phyloP scores from a whole-genome alignment of 345 rosid genomes.

The Euphorbia peplus region DNA sequence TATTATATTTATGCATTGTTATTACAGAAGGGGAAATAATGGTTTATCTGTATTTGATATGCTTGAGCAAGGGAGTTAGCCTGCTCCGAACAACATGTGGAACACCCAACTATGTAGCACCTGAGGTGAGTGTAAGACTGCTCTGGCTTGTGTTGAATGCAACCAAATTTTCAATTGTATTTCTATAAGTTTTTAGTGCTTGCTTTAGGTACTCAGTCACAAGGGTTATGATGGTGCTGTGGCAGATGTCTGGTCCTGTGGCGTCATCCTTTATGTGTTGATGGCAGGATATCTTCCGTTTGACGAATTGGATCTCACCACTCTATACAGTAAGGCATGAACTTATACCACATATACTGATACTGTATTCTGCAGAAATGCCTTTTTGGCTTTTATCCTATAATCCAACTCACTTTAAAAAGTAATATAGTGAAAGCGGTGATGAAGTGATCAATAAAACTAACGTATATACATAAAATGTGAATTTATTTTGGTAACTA shows the following conservation, averaged over 20 bases:
- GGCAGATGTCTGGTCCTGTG: conserved; percentile 98
- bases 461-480: neutral
- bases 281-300: conserved; percentile 98
- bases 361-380: conserved; percentile 7
- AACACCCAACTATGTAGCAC: conserved; percentile 95
- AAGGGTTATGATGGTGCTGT: conserved; percentile 93
- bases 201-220: conserved; percentile 82
- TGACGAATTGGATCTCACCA: conserved; percentile 94
- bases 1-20: neutral
- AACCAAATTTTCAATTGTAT: neutral
- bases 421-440: neutral
- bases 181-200: conserved; percentile 17
- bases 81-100: conserved; percentile 91
- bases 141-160: neutral
- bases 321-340: conserved; percentile 89
- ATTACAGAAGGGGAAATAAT: conserved; percentile 3
- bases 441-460: neutral
- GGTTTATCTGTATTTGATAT: conserved; percentile 2
- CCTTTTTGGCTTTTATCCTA: conserved; percentile 8
- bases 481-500: neutral
- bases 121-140: conserved; percentile 58
- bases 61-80: conserved; percentile 63
- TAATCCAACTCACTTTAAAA: neutral
- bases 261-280: conserved; percentile 90
- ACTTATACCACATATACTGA: conserved; percentile 17